A percentile compares a stretch with the other conserved stretches of the same genome.
Conservation (phyloP, 331 rosid species). For the Rhamnella rubrinervis region DNA sequence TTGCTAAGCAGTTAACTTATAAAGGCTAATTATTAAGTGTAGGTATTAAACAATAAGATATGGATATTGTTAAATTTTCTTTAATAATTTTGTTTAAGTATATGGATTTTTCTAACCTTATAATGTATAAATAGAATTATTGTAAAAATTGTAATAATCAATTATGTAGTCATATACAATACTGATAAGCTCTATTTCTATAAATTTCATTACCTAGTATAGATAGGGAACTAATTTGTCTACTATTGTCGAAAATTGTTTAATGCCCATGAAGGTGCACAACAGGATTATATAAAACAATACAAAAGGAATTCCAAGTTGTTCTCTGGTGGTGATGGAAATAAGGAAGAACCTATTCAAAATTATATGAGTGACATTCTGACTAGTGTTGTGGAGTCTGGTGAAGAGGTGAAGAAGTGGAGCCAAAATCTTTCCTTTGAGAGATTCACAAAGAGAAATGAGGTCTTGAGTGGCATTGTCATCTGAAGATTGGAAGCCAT, state of each 20-base stretch:
- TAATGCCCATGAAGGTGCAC: slow-evolving; percentile 16
- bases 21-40: too few relatives aligned
- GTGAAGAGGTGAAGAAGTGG: not conserved
- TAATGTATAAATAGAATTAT: too few relatives aligned
- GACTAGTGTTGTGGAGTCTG: not conserved
- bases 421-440: not conserved
- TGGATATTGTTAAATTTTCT: too few relatives aligned
- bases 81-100: too few relatives aligned
- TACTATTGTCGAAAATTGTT: slow-evolving; percentile 7
- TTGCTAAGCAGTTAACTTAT: too few relatives aligned
- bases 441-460: not conserved
- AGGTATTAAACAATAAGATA: too few relatives aligned
- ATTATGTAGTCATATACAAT: too few relatives aligned
- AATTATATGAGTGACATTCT: slow-evolving; percentile 17
- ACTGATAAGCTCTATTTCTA: too few relatives aligned
- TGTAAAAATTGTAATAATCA: too few relatives aligned
- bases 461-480: not conserved
- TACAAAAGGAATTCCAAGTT: slow-evolving; percentile 21
- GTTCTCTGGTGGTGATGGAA: slow-evolving; percentile 17
- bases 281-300: slow-evolving; percentile 18
- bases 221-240: slow-evolving; percentile 5
- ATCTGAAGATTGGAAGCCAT: slow-evolving; percentile 45
- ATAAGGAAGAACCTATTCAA: slow-evolving; percentile 16
- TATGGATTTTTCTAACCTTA: too few relatives aligned
- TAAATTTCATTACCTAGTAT: slow-evolving; percentile 7